Evolutionary conservation across 306 rosid genomes (phyloP).

Genomic region (Neltuma alba): DNA sequence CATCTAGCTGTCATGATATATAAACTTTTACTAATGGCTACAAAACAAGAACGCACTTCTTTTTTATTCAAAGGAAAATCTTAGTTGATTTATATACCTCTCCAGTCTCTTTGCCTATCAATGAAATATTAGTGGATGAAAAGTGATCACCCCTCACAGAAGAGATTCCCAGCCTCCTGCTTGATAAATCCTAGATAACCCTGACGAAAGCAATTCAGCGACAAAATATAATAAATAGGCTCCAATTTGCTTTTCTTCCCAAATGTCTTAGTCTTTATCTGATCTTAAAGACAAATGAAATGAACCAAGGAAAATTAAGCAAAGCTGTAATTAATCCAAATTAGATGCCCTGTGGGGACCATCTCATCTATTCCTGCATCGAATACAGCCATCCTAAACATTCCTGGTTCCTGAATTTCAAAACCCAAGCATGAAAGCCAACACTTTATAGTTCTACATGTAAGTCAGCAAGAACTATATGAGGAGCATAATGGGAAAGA

Average conservation of each 20-base stretch:
- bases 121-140: constrained; percentile 59
- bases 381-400: constrained; percentile 14
- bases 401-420: constrained; percentile 27
- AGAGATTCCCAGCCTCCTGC: constrained; percentile 56
- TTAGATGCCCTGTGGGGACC: constrained; percentile 21
- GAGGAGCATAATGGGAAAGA: background rate
- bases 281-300: constrained; percentile 20
- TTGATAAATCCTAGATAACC: constrained; percentile 65
- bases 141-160: constrained; percentile 47
- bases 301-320: background rate
- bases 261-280: background rate
- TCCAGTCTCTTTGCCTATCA: constrained; percentile 58
- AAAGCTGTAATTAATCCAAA: constrained; percentile 35
- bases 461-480: background rate
- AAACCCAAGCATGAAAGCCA: background rate
- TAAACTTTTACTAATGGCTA: background rate
- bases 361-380: background rate
- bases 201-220: constrained; percentile 56
- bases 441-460: background rate
- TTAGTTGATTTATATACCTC: constrained; percentile 61
- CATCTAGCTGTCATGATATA: background rate
- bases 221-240: constrained; percentile 30
- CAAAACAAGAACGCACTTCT: background rate
- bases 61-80: constrained; percentile 26
- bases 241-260: constrained; percentile 35